phyloP scores from a whole-genome alignment of 345 rosid species.

The Ceriops decandra region DNA sequence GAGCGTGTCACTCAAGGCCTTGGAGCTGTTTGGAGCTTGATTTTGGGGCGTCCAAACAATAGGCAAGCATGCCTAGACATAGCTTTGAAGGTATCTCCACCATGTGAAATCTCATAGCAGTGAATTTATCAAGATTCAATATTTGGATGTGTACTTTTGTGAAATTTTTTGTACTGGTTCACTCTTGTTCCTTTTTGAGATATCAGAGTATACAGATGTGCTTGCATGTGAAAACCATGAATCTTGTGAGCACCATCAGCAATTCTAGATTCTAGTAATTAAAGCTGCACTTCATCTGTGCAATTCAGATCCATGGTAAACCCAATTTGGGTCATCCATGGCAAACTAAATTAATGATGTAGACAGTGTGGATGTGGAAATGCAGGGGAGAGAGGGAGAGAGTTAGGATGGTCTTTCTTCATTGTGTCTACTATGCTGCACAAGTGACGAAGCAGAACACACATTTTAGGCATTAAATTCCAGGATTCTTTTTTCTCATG shows the following conservation, averaged over 20 bases:
- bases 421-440: not conserved
- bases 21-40: constrained; percentile 95
- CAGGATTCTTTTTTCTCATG: too few relatives aligned
- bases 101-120: not conserved
- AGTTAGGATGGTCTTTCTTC: too few relatives aligned
- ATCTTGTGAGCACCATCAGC: not conserved
- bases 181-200: not conserved
- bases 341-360: too few relatives aligned
- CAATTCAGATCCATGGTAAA: too few relatives aligned
- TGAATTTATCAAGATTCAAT: not conserved
- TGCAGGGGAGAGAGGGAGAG: too few relatives aligned
- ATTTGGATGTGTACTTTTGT: not conserved
- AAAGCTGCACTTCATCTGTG: too few relatives aligned
- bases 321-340: too few relatives aligned
- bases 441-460: not conserved
- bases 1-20: constrained; percentile 97
- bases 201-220: not conserved
- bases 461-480: not conserved
- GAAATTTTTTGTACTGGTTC: not conserved
- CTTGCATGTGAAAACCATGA: not conserved
- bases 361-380: too few relatives aligned
- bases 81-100: constrained; percentile 60
- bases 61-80: constrained; percentile 80
- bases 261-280: not conserved
- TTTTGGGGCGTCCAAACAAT: constrained; percentile 80